Evolutionary conservation across 2,329 filamentous ascomycete genomes (phyloP), one percentile per base, ranked within the genome.

Genomic region (Diaporthe vaccinii): DNA sequence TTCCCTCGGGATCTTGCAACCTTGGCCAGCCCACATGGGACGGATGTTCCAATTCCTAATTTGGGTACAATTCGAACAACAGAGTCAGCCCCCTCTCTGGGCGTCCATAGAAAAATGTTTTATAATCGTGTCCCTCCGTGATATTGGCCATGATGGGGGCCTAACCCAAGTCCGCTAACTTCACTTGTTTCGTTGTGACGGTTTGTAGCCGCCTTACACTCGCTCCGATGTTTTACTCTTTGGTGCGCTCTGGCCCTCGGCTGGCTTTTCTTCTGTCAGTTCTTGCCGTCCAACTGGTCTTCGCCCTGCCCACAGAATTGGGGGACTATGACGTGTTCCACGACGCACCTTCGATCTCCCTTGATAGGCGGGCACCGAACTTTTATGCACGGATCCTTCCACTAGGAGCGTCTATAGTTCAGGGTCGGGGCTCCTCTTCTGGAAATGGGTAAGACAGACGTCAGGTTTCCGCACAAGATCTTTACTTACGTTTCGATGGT

Each of bases 331-430:
- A 51, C 44, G 28, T 22, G n/a, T 34, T n/a, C 20, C 12, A n/a
- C 22, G 22, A 67, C 12, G 12, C 22, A 34, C 6, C 31, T 36
- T n/a, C 44, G 22, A 44, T 20, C 10, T n/a, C 62, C 15, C 20
- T 25, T n/a, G 28, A n/a, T 51, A 34, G 62, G 44, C 62, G 44
- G 20, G 31, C 62, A 20, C 62, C 62, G 28, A 67, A 25, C 17
- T 67, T 67, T 34, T 67, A 51, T 44, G 62, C 62, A 25, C 28
- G 62, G 20, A 51, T 67, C 6, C 62, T 67, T 15, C 62, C 62
- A 10, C 44, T 67, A 34, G 62, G 62, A 14, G 62, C 62, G 34
- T 67, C 62, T 15, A 67, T 67, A 17, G 44, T 67, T 20, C 44
- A 67, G 44, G 62, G 62, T 3, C 62, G 44, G 1, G 62, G 62